phyloP scores from a whole-genome alignment of 768 basidiomycete genomes.

The Tulasnella sp. region DNA sequence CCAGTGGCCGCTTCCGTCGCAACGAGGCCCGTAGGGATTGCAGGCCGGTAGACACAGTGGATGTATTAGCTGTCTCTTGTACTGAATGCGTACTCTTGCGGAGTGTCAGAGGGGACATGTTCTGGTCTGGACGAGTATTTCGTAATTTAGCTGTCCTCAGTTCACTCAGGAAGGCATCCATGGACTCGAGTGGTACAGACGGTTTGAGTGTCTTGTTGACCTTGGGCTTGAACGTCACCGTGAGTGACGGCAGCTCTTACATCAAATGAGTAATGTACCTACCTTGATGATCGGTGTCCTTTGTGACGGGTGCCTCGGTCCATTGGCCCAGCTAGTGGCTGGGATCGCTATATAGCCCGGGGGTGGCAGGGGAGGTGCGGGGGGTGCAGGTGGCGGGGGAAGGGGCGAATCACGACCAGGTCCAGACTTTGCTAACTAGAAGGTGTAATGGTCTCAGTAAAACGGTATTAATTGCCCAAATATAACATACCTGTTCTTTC shows the following conservation, averaged over 20 bases:
- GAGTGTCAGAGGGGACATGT: background rate
- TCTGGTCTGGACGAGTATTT: background rate
- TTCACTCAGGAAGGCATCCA: constrained; percentile 13
- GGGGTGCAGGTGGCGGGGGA: background rate
- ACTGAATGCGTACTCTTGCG: background rate
- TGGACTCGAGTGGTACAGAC: constrained; percentile 5
- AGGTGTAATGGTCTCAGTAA: background rate
- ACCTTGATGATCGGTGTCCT: background rate
- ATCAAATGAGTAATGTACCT: background rate
- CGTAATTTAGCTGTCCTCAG: constrained; percentile 9
- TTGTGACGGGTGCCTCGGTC: constrained; percentile 3
- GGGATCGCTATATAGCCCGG: constrained; percentile 8
- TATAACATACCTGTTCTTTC: background rate
- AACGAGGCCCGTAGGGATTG: background rate
- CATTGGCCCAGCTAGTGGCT: constrained; percentile 6
- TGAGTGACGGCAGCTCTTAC: background rate
- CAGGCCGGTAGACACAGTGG: background rate
- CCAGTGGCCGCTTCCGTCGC: background rate
- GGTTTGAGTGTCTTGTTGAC: constrained; percentile 1
- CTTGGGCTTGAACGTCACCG: background rate
- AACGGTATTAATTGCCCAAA: background rate
- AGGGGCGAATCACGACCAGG: background rate
- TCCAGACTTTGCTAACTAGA: background rate
- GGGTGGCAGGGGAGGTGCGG: constrained; percentile 10
- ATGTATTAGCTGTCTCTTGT: background rate